Evolutionary conservation across 2,329 filamentous ascomycete genomes (phyloP).

Genomic region (Basipetospora chlamydospora): DNA sequence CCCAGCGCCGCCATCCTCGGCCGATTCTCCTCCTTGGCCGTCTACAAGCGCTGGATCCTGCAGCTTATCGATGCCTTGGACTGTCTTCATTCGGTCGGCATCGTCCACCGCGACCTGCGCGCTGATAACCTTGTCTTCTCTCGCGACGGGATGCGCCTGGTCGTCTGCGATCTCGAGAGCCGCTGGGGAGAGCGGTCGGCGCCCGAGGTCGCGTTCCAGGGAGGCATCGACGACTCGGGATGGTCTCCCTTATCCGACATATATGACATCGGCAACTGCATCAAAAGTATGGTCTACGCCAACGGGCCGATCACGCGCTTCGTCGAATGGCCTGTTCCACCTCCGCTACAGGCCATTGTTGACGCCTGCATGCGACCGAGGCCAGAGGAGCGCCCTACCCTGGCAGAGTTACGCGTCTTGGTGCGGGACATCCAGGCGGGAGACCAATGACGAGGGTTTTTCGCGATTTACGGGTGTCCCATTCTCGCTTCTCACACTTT

Average conservation of each 20-base stretch:
- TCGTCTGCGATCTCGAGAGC: constrained; percentile 14
- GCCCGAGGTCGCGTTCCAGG: constrained; percentile 12
- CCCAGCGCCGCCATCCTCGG: background rate
- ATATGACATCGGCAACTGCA: constrained; percentile 13
- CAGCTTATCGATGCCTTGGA: constrained; percentile 12
- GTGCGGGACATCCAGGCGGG: background rate
- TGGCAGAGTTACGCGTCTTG: background rate
- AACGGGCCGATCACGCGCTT: constrained; percentile 13
- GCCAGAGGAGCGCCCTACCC: background rate
- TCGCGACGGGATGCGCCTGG: constrained; percentile 8
- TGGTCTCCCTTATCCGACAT: constrained; percentile 12
- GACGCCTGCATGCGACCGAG: constrained; percentile 7
- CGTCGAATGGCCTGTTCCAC: constrained; percentile 14
- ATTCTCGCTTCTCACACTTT: no score
- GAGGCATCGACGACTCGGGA: background rate
- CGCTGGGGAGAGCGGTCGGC: constrained; percentile 13
- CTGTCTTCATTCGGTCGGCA: constrained; percentile 13
- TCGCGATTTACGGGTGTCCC: no score
- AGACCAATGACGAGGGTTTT: no score
- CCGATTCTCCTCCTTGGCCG: constrained; percentile 5
- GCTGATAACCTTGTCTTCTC: constrained; percentile 14
- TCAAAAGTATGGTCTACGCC: constrained; percentile 15
- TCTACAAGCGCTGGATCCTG: constrained; percentile 13
- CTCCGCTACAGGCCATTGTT: constrained; percentile 7
- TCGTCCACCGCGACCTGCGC: constrained; percentile 14